Evolutionary conservation across 805 yeast species (phyloP), one percentile per base, ranked within the genome.

Genomic region (Teunomyces panamensis): DNA sequence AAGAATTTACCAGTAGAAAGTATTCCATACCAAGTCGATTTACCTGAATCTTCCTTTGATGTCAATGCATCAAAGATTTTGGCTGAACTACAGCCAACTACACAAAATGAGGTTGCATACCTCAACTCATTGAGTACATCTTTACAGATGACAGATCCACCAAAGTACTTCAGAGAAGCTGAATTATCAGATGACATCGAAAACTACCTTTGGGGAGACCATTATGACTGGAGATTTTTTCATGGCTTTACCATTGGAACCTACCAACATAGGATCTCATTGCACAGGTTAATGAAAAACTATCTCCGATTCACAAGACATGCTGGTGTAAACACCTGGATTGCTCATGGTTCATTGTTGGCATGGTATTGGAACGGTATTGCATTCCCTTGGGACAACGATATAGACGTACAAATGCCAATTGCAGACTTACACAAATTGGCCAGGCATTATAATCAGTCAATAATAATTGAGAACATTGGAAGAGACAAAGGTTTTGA

Each of bases 151-250:
- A 44, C 46, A 3, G 34, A 48, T n/a, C 62, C 64, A 1, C 60
- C 59, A 2, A 61, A 61, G 35, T 58, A 54, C 49, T 60, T 61
- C 43, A 17, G 42, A n/a, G 65, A 61, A 45, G 58, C 64, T 8
- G 42, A 45, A 20, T 43, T 60, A 13, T 49, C 54, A 27, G 42
- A 42, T 9, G 41, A 35, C 42, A 30, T 55, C 48, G 11, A 32
- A 39, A 39, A 53, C 34, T 30, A 41, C 44, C 37, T 56, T 45
- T 30, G 41, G 11, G 64, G 65, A 2, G 64, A 59, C 45, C 65
- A 62, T 44, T 60, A 62, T 51, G 65, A 62, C 44, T 59, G 62
- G 64, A 48, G 65, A 6, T 62, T 62, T 35, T 62, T 60, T 51
- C 42, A 44, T 26, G 63, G 63, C 8, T 37, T 59, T 36, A 55